Base-by-base conservation (phyloP, 202 grass and related monocot species). In the Eragrostis tef region DNA sequence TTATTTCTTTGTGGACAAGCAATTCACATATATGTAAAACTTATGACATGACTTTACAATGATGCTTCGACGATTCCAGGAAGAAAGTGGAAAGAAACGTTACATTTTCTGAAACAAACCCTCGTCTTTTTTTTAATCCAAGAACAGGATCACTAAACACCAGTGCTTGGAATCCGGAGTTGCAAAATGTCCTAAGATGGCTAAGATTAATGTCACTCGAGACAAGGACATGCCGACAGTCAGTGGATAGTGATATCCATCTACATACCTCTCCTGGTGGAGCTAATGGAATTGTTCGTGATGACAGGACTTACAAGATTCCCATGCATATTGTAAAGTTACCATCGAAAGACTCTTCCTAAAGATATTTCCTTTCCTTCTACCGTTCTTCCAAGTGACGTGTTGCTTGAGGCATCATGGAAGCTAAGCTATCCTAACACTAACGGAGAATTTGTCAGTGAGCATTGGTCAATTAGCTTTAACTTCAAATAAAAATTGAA, bases 201-300 rank as follows among this genome's bases (percentile, higher is more conserved):
- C 54, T 77, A 71, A 56, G 53, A 63, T 53, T 69, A 52, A 62
- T 44, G 45, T 71, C 64, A 36, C 5, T 70, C 7, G 15, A 31
- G 56, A 70, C 52, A 81, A 39, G 7, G 79, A 59, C 79, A 39
- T 4, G 41, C 46, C 27, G 62, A 87, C 24, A 82, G 9, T 27
- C 21, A 70, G 29, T 25, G 25, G 47, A 77, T 46, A 39, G 34
- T 2, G 17, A 77, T 36, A 60, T 17, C 61, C 62, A 75, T 27
- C 13, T 61, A 17, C 29, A 36, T 69, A 51, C 9, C 39, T 60
- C 42, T 69, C 63, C 64, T 39, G 42, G 13, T 36, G 39, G 39
- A 81, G 20, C 53, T 60, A 22, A 70, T 62, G 43, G 52, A 70
- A 77, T 52, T 77, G 73, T 63, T 67, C 47, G 16, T 77, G 42